Base-by-base conservation (phyloP, 208 protist genomes). In the Leishmania tropica region DNA sequence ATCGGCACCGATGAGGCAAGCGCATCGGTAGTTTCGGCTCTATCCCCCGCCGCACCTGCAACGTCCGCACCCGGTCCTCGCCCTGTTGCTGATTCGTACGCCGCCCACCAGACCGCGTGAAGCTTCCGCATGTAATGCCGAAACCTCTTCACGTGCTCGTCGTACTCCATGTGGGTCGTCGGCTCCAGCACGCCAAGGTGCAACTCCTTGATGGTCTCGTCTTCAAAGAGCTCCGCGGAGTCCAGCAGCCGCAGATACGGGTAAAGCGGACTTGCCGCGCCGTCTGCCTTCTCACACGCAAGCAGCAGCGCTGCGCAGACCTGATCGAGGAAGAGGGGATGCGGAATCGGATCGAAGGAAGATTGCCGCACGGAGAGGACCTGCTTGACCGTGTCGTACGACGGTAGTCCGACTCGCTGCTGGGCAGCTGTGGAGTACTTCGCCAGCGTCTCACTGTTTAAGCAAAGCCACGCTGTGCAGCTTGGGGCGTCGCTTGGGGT, bases 311-410 rank as follows among this genome's bases (percentile, higher is more conserved):
- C 92, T n/a, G 76, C 76, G 82, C 94, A 80, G 13, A 96, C 68
- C 79, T 94, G 90, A 67, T 96, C 93, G 15, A 93, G 81, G 80
- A 96, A 96, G 21, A 92, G 54, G 3, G 84, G 83, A 68, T 96
- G 92, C 17, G 91, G 89, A 21, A 85, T 83, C 1, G 89, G 90
- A 73, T 94, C 90, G 77, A 96, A 93, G 37, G 78, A 85, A 48
- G 81, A 84, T 40, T 80, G 85, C 58, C 72, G 45, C 74, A 80
- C 78, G 1, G 86, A 89, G 35, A 88, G 73, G 62, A 94, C 72
- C 13, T 68, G 48, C 68, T 87, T 75, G 8, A 92, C 58, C 4
- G 62, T 80, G 4, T 68, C 56, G 67, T 90, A 92, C 21, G 79
- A 86, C 2, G 85, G 90, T 67, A 88, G 81, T 4, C 74, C 67